Evolutionary conservation across 768 basidiomycete species (phyloP).

Genomic region (Rubroboletus satanas): DNA sequence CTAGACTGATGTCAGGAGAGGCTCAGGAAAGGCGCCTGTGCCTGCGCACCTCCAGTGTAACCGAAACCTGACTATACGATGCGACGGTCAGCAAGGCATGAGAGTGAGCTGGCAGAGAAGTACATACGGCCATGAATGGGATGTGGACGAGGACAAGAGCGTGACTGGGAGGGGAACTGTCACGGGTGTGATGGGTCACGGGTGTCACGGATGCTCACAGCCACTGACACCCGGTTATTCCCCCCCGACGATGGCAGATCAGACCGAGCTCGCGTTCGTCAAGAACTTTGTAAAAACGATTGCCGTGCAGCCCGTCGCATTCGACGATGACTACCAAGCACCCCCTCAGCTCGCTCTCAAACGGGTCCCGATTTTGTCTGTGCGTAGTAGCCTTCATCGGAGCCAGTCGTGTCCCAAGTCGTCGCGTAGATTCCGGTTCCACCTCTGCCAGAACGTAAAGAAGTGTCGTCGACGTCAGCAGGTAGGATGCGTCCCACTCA

Average conservation of each 20-base stretch:
- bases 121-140: conserved; percentile 38
- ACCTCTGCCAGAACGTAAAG: conserved; percentile 53
- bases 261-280: conserved; percentile 57
- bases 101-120: background rate
- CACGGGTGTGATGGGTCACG: conserved; percentile 12
- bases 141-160: conserved; percentile 2
- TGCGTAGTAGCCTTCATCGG: conserved; percentile 30
- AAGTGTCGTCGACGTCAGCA: conserved; percentile 27
- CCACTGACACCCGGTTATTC: conserved; percentile 4
- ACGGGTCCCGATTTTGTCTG: conserved; percentile 67
- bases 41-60: conserved; percentile 53
- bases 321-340: conserved; percentile 73
- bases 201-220: conserved; percentile 19
- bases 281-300: conserved; percentile 62
- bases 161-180: conserved; percentile 5
- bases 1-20: conserved; percentile 36
- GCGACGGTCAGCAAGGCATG: conserved; percentile 10
- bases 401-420: conserved; percentile 1
- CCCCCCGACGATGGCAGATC: conserved; percentile 46
- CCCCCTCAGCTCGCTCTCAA: conserved; percentile 61
- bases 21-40: background rate
- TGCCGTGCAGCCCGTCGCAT: conserved; percentile 62
- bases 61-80: conserved; percentile 57
- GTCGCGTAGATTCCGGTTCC: conserved; percentile 52
- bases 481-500: conserved; percentile 23